Percentiles rank a stretch among this genome's conserved stretches.
phyloP scores from a whole-genome alignment of 768 basidiomycete genomes.

The Boletus coccyginus region DNA sequence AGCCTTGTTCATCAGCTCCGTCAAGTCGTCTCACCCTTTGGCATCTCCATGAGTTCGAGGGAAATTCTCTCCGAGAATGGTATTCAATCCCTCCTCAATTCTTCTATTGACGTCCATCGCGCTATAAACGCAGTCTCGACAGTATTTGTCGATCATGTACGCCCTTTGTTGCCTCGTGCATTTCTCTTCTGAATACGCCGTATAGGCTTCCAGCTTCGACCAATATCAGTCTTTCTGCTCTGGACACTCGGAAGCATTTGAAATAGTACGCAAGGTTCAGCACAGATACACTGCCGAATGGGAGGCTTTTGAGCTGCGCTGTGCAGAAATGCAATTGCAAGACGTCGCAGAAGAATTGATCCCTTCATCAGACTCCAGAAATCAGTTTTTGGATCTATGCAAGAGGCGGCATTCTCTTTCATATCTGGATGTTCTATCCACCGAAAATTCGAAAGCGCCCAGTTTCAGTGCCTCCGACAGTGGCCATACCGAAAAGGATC shows the following conservation, averaged over 20 bases:
- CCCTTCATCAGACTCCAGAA: constrained; percentile 5
- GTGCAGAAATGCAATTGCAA: constrained; percentile 38
- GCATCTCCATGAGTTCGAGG: constrained; percentile 40
- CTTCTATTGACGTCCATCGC: constrained; percentile 42
- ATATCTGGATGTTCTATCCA: constrained; percentile 45
- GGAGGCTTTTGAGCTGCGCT: constrained; percentile 80
- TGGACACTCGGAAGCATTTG: constrained; percentile 78
- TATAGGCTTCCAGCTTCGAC: constrained; percentile 68
- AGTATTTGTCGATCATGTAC: constrained; percentile 58
- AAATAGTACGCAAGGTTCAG: constrained; percentile 65
- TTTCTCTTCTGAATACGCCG: constrained; percentile 3
- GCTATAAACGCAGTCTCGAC: constrained; percentile 41
- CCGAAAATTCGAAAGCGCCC: constrained; percentile 32
- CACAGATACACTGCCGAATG: constrained; percentile 69
- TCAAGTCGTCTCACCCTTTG: constrained; percentile 47
- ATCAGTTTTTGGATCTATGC: constrained; percentile 29
- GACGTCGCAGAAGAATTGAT: constrained; percentile 5
- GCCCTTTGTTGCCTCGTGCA: constrained; percentile 1
- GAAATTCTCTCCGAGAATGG: constrained; percentile 13
- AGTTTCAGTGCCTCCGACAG: constrained; percentile 28
- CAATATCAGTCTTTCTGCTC: constrained; percentile 87
- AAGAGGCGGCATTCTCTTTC: constrained; percentile 47
- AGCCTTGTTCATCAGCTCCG: constrained; percentile 57
- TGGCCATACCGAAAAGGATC: constrained; percentile 31
- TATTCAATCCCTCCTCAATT: background rate